A percentile compares a stretch with the other conserved stretches of the same genome.
phyloP scores from a whole-genome alignment of 2,329 filamentous ascomycete species.

The Pseudocercospora eumusae region DNA sequence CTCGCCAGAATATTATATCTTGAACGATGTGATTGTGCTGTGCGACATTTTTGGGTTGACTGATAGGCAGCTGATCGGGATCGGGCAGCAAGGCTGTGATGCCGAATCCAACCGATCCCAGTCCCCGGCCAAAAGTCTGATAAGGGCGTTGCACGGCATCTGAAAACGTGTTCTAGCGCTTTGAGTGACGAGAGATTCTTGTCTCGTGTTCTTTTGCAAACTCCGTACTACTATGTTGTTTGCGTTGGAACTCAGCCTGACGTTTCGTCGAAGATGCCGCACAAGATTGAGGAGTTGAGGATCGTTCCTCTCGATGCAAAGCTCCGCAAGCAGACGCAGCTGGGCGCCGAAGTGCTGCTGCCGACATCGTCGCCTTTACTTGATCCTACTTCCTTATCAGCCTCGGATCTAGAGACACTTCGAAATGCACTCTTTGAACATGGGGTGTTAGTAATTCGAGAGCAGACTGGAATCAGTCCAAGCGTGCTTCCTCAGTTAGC shows the following conservation, averaged over 20 bases:
- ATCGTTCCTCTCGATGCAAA: slow-evolving; percentile 8
- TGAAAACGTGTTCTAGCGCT: background rate
- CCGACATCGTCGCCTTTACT: slow-evolving; percentile 15
- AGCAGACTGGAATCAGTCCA: slow-evolving; percentile 26
- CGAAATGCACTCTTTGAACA: slow-evolving; percentile 27
- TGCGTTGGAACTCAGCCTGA: background rate
- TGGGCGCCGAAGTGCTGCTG: slow-evolving; percentile 25
- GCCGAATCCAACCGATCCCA: background rate
- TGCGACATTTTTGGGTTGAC: background rate
- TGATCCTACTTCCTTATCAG: slow-evolving; percentile 16
- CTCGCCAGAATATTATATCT: background rate
- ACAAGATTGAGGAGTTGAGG: slow-evolving; percentile 17
- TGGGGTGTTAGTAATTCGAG: slow-evolving; percentile 26
- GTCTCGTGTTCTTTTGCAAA: background rate
- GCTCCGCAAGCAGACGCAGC: slow-evolving; percentile 23
- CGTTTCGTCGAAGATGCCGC: slow-evolving; percentile 18
- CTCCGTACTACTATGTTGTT: slow-evolving; percentile 4
- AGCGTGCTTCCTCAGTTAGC: slow-evolving; percentile 23
- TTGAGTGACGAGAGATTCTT: background rate
- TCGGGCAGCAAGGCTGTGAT: slow-evolving; percentile 12
- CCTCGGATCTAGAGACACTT: slow-evolving; percentile 21
- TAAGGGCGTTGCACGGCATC: background rate
- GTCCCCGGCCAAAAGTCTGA: background rate
- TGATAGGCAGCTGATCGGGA: slow-evolving; percentile 9
- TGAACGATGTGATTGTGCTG: background rate